Conservation (phyloP, 495 filamentous ascomycete genomes). For the Friedmanniomyces simplex region DNA sequence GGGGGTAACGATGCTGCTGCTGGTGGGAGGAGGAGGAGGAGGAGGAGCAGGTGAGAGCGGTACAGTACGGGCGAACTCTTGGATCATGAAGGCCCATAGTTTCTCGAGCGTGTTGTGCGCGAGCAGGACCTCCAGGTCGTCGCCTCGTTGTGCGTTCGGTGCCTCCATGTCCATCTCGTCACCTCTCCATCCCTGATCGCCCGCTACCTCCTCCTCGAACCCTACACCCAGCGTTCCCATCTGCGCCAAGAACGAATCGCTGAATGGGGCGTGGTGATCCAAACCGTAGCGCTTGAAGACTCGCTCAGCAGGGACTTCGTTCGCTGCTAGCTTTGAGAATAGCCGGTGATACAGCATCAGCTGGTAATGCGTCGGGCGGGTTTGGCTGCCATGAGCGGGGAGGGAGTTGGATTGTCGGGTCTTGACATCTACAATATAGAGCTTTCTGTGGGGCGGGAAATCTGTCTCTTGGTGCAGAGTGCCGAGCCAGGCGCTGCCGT, state of each 20-base stretch:
- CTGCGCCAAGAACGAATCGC: constrained; percentile 70
- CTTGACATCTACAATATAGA: constrained; percentile 80
- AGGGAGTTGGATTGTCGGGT: constrained; percentile 55
- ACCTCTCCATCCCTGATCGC: background rate
- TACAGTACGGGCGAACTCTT: constrained; percentile 24
- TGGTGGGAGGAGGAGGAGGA: constrained; percentile 34
- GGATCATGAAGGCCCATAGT: constrained; percentile 60
- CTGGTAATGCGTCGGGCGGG: constrained; percentile 71
- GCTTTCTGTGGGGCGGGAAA: constrained; percentile 3
- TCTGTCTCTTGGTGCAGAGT: constrained; percentile 8
- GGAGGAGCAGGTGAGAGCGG: constrained; percentile 37
- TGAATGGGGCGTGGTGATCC: constrained; percentile 53
- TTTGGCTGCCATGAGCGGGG: constrained; percentile 51
- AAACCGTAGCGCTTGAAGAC: constrained; percentile 64
- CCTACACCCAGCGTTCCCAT: constrained; percentile 59
- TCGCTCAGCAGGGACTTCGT: constrained; percentile 52
- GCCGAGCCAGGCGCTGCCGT: constrained; percentile 5
- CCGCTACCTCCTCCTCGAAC: constrained; percentile 31
- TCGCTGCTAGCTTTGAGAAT: constrained; percentile 60
- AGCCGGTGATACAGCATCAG: constrained; percentile 88
- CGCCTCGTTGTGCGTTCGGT: constrained; percentile 23
- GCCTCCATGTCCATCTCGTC: background rate
- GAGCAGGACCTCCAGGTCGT: constrained; percentile 46
- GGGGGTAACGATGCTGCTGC: too few relatives aligned
- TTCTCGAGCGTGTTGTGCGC: constrained; percentile 46